phyloP scores from a whole-genome alignment of 2,329 filamentous ascomycete genomes.

The Didymella arachidicola region DNA sequence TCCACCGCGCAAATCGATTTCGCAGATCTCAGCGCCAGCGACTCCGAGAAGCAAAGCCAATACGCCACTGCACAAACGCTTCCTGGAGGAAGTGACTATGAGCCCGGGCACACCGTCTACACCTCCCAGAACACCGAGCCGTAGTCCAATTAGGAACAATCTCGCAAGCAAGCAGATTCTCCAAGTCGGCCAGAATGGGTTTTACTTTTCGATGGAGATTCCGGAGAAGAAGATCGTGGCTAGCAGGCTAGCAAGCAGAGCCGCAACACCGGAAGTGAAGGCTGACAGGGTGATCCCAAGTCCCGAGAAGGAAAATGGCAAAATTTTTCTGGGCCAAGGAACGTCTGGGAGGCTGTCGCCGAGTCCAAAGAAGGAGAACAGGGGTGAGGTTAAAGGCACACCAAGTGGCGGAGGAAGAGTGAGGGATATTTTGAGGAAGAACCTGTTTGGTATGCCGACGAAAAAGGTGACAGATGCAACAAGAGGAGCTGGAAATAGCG shows the following conservation, averaged over 20 bases:
- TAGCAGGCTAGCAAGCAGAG: slow-evolving; percentile 12
- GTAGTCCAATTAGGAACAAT: slow-evolving; percentile 6
- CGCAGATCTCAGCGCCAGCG: slow-evolving; percentile 2
- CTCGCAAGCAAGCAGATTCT: slow-evolving; percentile 6
- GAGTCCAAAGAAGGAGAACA: slow-evolving; percentile 16
- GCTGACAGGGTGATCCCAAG: not conserved
- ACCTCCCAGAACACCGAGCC: slow-evolving; percentile 26
- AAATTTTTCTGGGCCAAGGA: not conserved
- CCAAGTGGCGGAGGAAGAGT: slow-evolving; percentile 6
- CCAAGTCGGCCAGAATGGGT: slow-evolving; percentile 30
- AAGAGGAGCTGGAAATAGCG: not conserved
- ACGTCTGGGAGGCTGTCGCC: slow-evolving; percentile 1
- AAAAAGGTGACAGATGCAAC: not conserved
- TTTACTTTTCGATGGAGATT: slow-evolving; percentile 34
- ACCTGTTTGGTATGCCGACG: slow-evolving; percentile 20
- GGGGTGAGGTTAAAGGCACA: not conserved
- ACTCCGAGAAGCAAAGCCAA: slow-evolving; percentile 11
- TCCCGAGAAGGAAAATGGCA: not conserved
- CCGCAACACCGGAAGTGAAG: slow-evolving; percentile 13
- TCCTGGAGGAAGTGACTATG: slow-evolving; percentile 29
- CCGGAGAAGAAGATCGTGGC: slow-evolving; percentile 24
- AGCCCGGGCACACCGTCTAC: slow-evolving; percentile 19
- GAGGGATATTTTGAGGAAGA: slow-evolving; percentile 15
- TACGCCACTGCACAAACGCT: slow-evolving; percentile 26
- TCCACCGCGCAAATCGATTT: slow-evolving; percentile 6